These are phyloP conservation scores for Lentinula sp. DNA, from an alignment of 768 basidiomycete genomes.

Conservation along the genomic window DNA sequence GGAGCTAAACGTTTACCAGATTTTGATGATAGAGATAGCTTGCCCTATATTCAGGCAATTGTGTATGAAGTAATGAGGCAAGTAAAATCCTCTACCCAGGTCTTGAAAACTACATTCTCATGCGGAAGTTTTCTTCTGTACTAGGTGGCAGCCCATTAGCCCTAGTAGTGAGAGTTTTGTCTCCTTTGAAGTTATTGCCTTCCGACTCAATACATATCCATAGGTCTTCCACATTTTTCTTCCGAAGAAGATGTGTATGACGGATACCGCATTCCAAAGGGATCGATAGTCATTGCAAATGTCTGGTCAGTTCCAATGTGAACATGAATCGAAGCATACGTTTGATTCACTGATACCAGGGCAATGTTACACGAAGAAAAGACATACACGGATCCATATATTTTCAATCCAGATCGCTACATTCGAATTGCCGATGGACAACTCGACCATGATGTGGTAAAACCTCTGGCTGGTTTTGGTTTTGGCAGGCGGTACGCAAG, in stretches of 20 bases:
- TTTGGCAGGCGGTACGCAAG: constrained; percentile 3
- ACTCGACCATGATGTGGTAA: not conserved
- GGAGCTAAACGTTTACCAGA: constrained; percentile 25
- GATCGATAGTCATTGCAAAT: constrained; percentile 15
- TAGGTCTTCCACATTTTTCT: constrained; percentile 5
- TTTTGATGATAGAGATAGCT: constrained; percentile 17
- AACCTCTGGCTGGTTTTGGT: constrained; percentile 2
- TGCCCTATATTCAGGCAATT: constrained; percentile 6
- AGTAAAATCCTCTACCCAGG: not conserved
- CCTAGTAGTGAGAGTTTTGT: not conserved
- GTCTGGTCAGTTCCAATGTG: constrained; percentile 10
- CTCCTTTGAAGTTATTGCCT: not conserved
- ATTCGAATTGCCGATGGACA: constrained; percentile 13
- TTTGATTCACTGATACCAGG: constrained; percentile 13
- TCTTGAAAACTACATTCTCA: not conserved
- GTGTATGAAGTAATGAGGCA: constrained; percentile 8
- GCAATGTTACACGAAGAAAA: constrained; percentile 21
- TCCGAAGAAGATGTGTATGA: constrained; percentile 9
- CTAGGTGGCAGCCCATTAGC: not conserved
- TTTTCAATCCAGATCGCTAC: constrained; percentile 28
- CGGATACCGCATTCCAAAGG: constrained; percentile 14
- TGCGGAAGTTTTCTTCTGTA: not conserved
- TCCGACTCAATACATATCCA: not conserved
- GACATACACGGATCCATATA: constrained; percentile 19
- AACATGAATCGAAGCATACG: not conserved